Percentiles rank a stretch among this genome's conserved stretches.
These are phyloP conservation scores for Cordyceps militaris DNA, from an alignment of 2,329 filamentous ascomycete genomes.

Conservation along the genomic window DNA sequence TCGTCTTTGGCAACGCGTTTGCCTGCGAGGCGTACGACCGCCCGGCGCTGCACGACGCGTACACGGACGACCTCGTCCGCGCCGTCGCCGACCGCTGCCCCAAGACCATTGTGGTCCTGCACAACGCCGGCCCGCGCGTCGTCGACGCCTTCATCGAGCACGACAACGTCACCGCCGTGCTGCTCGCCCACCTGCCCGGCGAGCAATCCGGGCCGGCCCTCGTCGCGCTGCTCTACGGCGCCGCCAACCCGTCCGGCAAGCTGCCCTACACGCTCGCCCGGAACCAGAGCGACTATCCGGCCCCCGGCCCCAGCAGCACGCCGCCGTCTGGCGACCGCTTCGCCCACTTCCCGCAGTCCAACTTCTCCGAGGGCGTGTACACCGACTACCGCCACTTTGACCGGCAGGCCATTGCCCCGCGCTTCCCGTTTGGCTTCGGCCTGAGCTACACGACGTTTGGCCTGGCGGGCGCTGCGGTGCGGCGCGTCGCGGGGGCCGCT, in stretches of 20 bases:
- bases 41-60: conserved; percentile 56
- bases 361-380: conserved; percentile 45
- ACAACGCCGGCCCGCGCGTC: conserved; percentile 55
- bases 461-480: conserved; percentile 36
- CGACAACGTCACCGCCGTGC: conserved; percentile 55
- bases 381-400: conserved; percentile 52
- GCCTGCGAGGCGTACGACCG: conserved; percentile 66
- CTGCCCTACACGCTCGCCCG: conserved; percentile 54
- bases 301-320: conserved; percentile 29
- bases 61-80: conserved; percentile 50
- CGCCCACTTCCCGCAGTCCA: conserved; percentile 41
- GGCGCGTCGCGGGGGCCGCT: conserved; percentile 21
- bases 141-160: conserved; percentile 58
- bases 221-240: conserved; percentile 50
- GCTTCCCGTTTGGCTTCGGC: conserved; percentile 51
- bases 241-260: conserved; percentile 48
- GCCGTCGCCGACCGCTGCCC: conserved; percentile 52
- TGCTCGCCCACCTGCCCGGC: conserved; percentile 58
- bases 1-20: conserved; percentile 61
- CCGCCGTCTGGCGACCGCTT: conserved; percentile 36
- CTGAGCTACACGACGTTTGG: conserved; percentile 49
- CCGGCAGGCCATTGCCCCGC: conserved; percentile 37
- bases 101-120: conserved; percentile 58
- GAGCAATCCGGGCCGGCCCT: conserved; percentile 53
- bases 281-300: conserved; percentile 44